These are phyloP conservation scores for Alternaria gansuensis DNA, from an alignment of 2,329 filamentous ascomycete genomes.

Conservation along the genomic window DNA sequence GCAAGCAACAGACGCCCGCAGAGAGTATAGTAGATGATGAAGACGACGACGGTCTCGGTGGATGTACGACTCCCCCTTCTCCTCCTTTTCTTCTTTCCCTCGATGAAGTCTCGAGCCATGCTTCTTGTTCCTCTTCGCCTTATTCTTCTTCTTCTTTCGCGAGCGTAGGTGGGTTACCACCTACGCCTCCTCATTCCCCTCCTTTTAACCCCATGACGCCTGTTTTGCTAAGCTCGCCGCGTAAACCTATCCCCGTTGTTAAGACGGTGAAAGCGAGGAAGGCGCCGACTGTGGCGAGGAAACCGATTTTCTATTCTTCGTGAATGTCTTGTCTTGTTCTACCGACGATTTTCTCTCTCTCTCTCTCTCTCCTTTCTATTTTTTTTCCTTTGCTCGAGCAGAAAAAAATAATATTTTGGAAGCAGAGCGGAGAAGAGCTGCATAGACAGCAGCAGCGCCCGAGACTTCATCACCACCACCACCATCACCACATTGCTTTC, in stretches of 20 bases:
- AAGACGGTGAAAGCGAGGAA: constrained; percentile 34
- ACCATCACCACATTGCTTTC: not conserved
- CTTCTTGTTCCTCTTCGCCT: constrained; percentile 25
- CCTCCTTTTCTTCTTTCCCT: constrained; percentile 37
- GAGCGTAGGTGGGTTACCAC: constrained; percentile 21
- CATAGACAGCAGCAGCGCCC: not conserved
- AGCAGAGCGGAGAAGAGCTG: not conserved
- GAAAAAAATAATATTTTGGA: too few relatives aligned
- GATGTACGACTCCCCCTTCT: constrained; percentile 69
- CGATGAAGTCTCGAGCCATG: constrained; percentile 29
- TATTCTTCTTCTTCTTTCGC: not conserved
- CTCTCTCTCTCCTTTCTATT: constrained; percentile 1
- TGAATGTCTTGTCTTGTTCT: constrained; percentile 5
- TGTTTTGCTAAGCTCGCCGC: constrained; percentile 43
- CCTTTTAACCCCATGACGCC: constrained; percentile 47
- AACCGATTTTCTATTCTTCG: constrained; percentile 32
- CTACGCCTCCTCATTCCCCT: constrained; percentile 50
- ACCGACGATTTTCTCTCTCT: not conserved
- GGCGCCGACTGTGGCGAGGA: constrained; percentile 34
- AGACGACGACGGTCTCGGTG: constrained; percentile 88
- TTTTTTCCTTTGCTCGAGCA: constrained; percentile 7
- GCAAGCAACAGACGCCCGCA: constrained; percentile 60
- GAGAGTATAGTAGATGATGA: constrained; percentile 77
- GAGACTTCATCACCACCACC: constrained; percentile 7
- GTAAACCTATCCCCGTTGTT: constrained; percentile 28